Base-by-base conservation (phyloP, 352 stramenopile species). In the Pythium vanterpoolii region DNA sequence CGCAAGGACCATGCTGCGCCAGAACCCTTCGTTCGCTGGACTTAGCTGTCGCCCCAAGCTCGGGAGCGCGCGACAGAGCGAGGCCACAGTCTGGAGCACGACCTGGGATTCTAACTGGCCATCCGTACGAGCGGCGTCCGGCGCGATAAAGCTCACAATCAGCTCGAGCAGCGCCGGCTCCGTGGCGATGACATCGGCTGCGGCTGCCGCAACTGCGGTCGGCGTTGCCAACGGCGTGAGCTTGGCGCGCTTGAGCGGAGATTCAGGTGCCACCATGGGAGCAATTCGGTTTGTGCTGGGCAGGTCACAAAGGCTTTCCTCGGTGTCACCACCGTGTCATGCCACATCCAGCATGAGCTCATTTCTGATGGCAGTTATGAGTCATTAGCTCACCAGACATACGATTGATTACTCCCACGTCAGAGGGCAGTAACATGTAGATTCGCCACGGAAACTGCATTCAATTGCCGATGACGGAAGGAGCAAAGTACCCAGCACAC, bases 101-200 rank as follows among this genome's bases (percentile, higher is more conserved):
- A 18, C 24, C 33, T 39, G 33, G 8, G 8, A 14, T 14, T 39
- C 14, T 8, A 39, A n/a, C n/a, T n/a, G 8, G 33, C 14, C 33
- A 39, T 39, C 33, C 33, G 33, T 43, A 6, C 18, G 36, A 16
- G 18, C 36, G 36, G 36, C 10, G 18, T 43, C 36, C 9, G 6
- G 18, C 6, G 50, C 24, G 21, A 58, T 28, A 26, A 49, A 58
- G 26, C 36, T 26, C 1, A 27, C 26, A 27, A 58, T 39, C 3
- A 40, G 40, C 24, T 39, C n/a, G 36, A 58, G 26, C 16, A 58
- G 36, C n/a, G 50, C 50, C 7, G 38, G 36, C 36, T 58, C 50
- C 6, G 14, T 11, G 1, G 21, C 26, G 16, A 58, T 26, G 31
- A 49, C 26, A 2, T 45, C 19, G 33, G 33, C 19, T 5, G 34